phyloP scores from a whole-genome alignment of 306 rosid genomes.

The Canavalia gladiata region DNA sequence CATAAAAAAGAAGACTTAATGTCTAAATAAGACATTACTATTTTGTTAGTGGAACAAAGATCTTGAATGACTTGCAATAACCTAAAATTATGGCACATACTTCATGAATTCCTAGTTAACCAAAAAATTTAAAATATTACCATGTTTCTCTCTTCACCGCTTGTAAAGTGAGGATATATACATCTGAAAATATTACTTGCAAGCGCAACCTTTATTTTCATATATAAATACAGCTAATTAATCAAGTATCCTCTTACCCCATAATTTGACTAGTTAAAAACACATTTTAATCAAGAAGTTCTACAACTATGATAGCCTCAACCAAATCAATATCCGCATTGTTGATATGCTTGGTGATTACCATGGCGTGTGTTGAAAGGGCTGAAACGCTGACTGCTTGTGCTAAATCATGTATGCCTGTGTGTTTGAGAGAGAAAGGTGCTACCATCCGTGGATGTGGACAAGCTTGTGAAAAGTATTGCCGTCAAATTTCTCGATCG shows the following conservation, averaged over 20 bases:
- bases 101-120: neutral
- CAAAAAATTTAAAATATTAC: neutral
- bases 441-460: constrained; percentile 49
- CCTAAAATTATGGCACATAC: neutral
- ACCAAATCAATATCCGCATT: constrained; percentile 33
- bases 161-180: neutral
- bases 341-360: constrained; percentile 46
- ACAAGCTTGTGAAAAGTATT: constrained; percentile 51
- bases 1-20: neutral
- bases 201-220: no score
- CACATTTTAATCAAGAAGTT: neutral
- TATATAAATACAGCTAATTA: constrained; percentile 24
- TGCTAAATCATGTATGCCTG: constrained; percentile 63
- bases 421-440: constrained; percentile 57
- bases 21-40: neutral
- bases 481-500: neutral
- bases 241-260: neutral
- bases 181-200: no score
- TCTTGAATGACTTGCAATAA: neutral
- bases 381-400: constrained; percentile 50
- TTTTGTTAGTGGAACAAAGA: neutral
- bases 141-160: constrained; percentile 46
- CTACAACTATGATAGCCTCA: constrained; percentile 29
- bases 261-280: neutral
- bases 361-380: constrained; percentile 12